Base-by-base conservation (phyloP, 352 stramenopile species). In the Pythium volutum region DNA sequence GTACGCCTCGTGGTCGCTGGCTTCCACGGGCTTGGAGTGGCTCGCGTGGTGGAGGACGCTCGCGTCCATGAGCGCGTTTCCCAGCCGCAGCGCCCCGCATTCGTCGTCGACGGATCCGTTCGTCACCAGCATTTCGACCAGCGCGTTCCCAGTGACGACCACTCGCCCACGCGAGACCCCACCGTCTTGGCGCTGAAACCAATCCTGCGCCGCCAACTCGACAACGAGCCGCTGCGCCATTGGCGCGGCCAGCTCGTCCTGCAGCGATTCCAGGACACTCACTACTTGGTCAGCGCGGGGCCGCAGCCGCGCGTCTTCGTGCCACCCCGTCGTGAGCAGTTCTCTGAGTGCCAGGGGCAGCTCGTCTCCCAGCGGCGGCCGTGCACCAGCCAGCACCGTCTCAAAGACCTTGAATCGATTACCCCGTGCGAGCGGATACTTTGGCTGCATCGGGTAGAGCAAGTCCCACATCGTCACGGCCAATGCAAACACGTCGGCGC, bases 401-500 rank as follows among this genome's bases (percentile, higher is more conserved):
- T 83, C 75, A 36, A 83, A 73, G 20, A 87, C 62, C 15, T 72
- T 64, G 1, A 72, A 25, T 8, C 79, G 64, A 20, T 77, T 75
- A 20, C 52, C 59, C 10, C 65, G 59, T 39, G 65, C 31, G 16
- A 43, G 53, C 20, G 71, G 70, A 39, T 71, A 86, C 47, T 80
- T 87, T 4, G 77, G 63, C 6, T 31, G 23, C 1, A 41, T 50
- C 2, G 75, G 75, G 31, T 81, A 70, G 14, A 88, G 56, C 23
- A 88, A 81, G 59, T 87, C 75, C 79, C 81, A 91, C 58, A 88
- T 74, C 6, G 81, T 86, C 23, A 88, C 53, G 6, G 61, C 78
- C 39, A 88, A 66, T 23, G 77, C 75, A 64, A 79, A 88, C 2
- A 88, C 64, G 53, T 89, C 77, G 9, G 70, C 67, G 10, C 71